These are phyloP conservation scores for Botryosphaeria dothidea DNA, from an alignment of 2,329 filamentous ascomycete genomes.

Conservation along the genomic window DNA sequence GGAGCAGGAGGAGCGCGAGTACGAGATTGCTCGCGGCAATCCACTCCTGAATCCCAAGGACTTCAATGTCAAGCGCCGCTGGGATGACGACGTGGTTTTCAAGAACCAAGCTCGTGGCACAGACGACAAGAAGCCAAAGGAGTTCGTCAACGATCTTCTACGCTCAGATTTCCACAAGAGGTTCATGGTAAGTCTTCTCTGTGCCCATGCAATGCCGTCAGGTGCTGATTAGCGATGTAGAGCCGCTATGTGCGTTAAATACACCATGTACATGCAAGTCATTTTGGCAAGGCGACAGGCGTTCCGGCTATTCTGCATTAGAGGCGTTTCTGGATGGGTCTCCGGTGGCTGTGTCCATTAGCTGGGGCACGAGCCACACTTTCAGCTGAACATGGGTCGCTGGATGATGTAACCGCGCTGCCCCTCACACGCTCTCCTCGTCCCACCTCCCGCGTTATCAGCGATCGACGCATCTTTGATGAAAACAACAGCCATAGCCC, in stretches of 20 bases:
- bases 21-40: constrained; percentile 89
- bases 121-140: constrained; percentile 87
- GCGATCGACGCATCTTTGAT: background rate
- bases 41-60: constrained; percentile 85
- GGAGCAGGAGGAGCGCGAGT: constrained; percentile 81
- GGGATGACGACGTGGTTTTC: constrained; percentile 99
- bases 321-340: constrained; percentile 26
- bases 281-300: background rate
- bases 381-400: constrained; percentile 12
- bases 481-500: background rate
- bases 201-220: background rate
- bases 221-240: constrained; percentile 23
- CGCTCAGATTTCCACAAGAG: constrained; percentile 96
- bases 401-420: constrained; percentile 17
- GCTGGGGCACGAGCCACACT: background rate
- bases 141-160: constrained; percentile 95
- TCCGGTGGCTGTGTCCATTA: constrained; percentile 20
- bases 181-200: constrained; percentile 70
- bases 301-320: constrained; percentile 24
- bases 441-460: constrained; percentile 9
- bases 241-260: constrained; percentile 40
- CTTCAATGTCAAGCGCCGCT: constrained; percentile 85
- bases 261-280: background rate
- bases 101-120: constrained; percentile 97
- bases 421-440: background rate